Percentiles rank a stretch among this genome's conserved stretches.
Evolutionary conservation across 768 basidiomycete species (phyloP).

Genomic region (Hypholoma fasciculare): DNA sequence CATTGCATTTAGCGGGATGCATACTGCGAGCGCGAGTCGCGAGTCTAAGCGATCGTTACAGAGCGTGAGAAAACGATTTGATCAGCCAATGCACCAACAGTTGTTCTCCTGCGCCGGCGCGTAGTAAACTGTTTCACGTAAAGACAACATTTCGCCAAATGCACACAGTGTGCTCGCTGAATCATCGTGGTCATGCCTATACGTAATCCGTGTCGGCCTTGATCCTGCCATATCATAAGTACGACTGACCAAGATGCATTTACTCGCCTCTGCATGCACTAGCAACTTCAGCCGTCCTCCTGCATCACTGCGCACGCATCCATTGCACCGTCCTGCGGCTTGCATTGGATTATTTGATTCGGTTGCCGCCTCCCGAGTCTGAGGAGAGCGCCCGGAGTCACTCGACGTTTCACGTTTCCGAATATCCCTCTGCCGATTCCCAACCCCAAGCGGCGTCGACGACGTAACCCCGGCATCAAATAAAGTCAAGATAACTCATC

Average conservation of each 20-base stretch:
- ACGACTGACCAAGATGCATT: not conserved
- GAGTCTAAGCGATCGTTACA: too few relatives aligned
- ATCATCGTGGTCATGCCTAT: slow-evolving; percentile 2
- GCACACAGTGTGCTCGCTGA: not conserved
- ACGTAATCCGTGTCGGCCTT: not conserved
- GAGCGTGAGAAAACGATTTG: not conserved
- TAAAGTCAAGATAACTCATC: not conserved
- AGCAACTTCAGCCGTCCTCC: not conserved
- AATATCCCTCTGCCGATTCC: not conserved
- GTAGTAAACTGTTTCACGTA: slow-evolving; percentile 7
- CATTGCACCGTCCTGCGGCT: not conserved
- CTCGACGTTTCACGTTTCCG: slow-evolving; percentile 4
- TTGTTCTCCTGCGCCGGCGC: not conserved
- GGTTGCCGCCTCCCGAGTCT: not conserved
- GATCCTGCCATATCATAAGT: not conserved
- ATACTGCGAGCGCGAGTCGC: too few relatives aligned
- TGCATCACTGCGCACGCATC: not conserved
- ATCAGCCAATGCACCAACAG: not conserved
- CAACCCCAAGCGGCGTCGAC: not conserved
- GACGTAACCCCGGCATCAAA: not conserved
- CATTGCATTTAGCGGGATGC: too few relatives aligned
- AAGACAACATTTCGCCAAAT: not conserved
- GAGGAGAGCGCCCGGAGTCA: slow-evolving; percentile 1
- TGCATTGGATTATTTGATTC: not conserved
- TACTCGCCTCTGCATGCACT: not conserved